Evolutionary conservation across 345 rosid species (phyloP).

Genomic region (Toxicodendron radicans): DNA sequence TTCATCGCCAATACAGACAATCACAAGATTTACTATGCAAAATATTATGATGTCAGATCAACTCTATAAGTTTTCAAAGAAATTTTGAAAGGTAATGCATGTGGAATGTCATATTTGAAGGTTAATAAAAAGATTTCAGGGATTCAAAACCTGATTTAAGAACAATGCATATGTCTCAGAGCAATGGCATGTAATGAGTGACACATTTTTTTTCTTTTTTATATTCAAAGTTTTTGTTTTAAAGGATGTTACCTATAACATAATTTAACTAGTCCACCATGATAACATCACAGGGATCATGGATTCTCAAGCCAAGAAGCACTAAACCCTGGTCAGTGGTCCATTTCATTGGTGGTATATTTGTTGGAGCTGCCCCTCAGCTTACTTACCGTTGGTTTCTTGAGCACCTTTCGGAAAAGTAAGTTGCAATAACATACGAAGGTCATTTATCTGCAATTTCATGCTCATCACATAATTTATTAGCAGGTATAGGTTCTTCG

Average conservation of each 20-base stretch:
- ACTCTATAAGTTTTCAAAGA: not conserved
- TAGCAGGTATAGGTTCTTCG: not conserved
- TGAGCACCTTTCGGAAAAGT: conserved; percentile 89
- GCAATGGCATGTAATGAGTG: not conserved
- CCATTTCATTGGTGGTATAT: conserved; percentile 94
- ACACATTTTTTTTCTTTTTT: not conserved
- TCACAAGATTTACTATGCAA: conserved; percentile 5
- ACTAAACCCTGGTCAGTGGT: conserved; percentile 68
- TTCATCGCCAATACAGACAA: not conserved
- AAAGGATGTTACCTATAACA: not conserved
- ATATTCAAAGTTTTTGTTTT: not conserved
- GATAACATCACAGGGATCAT: conserved; percentile 67
- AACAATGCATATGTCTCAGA: not conserved
- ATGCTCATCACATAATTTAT: not conserved
- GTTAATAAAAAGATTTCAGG: not conserved
- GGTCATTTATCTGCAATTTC: not conserved
- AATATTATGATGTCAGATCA: not conserved
- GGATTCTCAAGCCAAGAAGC: conserved; percentile 83
- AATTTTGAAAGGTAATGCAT: not conserved
- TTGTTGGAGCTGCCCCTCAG: conserved; percentile 99
- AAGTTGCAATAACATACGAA: conserved; percentile 25
- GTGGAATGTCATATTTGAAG: not conserved
- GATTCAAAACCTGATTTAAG: not conserved
- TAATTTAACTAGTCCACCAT: conserved; percentile 4
- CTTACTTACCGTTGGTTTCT: conserved; percentile 92